Evolutionary conservation across 805 yeast genomes (phyloP).

Genomic region (Myxozyma neglecta): DNA sequence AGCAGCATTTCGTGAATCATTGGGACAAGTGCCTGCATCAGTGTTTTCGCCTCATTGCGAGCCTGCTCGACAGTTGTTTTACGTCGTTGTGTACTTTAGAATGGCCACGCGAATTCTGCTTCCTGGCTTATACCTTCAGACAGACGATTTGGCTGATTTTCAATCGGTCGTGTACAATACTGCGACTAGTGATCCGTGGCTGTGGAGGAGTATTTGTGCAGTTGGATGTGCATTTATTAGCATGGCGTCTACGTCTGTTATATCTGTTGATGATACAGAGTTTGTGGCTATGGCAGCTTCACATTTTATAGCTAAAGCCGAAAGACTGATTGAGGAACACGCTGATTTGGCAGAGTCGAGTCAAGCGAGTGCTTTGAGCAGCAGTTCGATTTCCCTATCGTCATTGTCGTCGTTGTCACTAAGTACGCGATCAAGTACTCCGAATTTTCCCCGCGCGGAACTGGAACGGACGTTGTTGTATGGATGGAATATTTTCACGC

Average conservation of each 20-base stretch:
- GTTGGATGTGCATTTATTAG: slow-evolving; percentile 11
- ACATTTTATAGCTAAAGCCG: neutral
- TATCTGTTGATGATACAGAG: neutral
- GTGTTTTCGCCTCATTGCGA: neutral
- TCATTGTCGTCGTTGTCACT: neutral
- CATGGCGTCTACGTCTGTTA: neutral
- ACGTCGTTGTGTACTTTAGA: slow-evolving; percentile 15
- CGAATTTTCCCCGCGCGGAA: slow-evolving; percentile 4
- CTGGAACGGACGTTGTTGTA: slow-evolving; percentile 14
- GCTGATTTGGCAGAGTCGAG: neutral
- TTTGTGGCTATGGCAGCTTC: neutral
- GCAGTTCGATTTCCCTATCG: neutral
- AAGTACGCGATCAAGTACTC: neutral
- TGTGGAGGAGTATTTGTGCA: slow-evolving; percentile 13
- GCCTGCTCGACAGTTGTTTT: slow-evolving; percentile 8
- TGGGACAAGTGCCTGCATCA: neutral
- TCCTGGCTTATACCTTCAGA: slow-evolving; percentile 12
- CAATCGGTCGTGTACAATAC: neutral
- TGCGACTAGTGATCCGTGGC: neutral
- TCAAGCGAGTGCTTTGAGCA: neutral
- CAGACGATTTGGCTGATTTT: slow-evolving; percentile 5
- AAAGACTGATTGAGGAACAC: neutral
- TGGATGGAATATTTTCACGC: slow-evolving; percentile 23
- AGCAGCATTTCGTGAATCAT: neutral
- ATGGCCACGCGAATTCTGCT: slow-evolving; percentile 11